A percentile compares a stretch with the other conserved stretches of the same genome.
These are phyloP conservation scores for Xylariaceae sp. DNA, from an alignment of 2,329 filamentous ascomycete species.

Conservation along the genomic window DNA sequence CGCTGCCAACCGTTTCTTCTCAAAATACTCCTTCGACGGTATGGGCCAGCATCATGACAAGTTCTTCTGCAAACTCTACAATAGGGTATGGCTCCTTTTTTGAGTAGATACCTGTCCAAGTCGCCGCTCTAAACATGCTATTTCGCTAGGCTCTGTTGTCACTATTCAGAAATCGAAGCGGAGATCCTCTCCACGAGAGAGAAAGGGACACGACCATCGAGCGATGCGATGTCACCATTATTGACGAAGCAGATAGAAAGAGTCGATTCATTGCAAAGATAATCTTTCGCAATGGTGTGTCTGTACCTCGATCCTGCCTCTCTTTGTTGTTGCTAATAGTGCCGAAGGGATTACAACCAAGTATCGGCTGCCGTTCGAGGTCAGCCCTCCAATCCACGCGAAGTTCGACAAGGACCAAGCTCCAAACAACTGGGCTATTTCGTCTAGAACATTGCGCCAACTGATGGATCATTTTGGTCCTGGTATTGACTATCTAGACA, in stretches of 20 bases:
- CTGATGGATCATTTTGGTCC: constrained; percentile 78
- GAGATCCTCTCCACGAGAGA: constrained; percentile 52
- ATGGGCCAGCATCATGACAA: constrained; percentile 46
- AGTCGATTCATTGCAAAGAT: constrained; percentile 73
- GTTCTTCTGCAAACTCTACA: constrained; percentile 74
- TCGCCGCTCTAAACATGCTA: neutral
- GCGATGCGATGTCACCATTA: constrained; percentile 67
- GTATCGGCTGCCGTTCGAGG: constrained; percentile 72
- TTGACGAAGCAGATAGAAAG: constrained; percentile 65
- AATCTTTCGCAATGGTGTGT: constrained; percentile 63
- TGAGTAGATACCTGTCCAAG: neutral
- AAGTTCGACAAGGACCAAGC: constrained; percentile 66
- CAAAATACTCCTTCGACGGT: constrained; percentile 63
- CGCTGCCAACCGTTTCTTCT: constrained; percentile 65
- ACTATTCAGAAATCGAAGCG: constrained; percentile 65
- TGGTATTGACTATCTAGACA: constrained; percentile 75
- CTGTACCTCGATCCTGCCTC: constrained; percentile 5
- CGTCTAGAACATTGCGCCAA: constrained; percentile 65
- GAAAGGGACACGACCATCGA: constrained; percentile 69
- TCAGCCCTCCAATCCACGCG: constrained; percentile 69
- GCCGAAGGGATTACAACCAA: constrained; percentile 65
- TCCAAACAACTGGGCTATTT: constrained; percentile 67
- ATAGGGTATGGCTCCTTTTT: constrained; percentile 46
- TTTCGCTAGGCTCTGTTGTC: constrained; percentile 59
- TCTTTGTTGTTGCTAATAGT: constrained; percentile 12